phyloP scores from a whole-genome alignment of 163 green algal genomes.

The Scenedesmus sp. region DNA sequence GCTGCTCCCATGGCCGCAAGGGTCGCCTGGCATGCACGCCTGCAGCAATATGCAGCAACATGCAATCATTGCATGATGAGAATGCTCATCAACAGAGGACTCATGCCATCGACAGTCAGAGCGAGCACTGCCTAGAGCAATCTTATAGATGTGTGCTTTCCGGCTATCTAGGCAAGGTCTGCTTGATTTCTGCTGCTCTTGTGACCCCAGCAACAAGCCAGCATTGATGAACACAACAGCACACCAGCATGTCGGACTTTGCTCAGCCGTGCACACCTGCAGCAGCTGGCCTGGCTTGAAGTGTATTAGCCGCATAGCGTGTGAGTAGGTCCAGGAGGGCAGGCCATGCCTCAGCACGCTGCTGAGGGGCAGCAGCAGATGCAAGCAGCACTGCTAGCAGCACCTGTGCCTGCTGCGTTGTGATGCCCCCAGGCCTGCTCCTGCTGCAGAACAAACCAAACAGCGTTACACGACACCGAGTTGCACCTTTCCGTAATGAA shows the following conservation, averaged over 20 bases:
- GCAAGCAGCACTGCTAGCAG: constrained; percentile 4
- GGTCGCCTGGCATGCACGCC: neutral
- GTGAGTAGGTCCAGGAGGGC: constrained; percentile 51
- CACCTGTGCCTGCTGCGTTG: neutral
- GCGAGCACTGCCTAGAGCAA: no score
- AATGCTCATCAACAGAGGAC: no score
- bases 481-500: no score
- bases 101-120: no score
- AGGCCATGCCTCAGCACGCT: constrained; percentile 4
- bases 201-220: neutral
- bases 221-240: neutral
- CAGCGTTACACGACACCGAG: no score
- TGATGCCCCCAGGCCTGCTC: neutral
- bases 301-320: constrained; percentile 20
- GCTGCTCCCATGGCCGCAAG: constrained; percentile 15
- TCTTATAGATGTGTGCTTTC: no score
- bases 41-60: neutral
- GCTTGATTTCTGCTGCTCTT: neutral
- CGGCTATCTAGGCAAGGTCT: neutral
- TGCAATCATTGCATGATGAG: neutral
- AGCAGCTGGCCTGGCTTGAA: neutral
- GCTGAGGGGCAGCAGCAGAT: neutral
- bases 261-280: neutral
- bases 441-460: neutral
- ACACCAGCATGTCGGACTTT: neutral